Evolutionary conservation across 2,329 filamentous ascomycete genomes (phyloP).

Genomic region (Fusarium fujikuroi): DNA sequence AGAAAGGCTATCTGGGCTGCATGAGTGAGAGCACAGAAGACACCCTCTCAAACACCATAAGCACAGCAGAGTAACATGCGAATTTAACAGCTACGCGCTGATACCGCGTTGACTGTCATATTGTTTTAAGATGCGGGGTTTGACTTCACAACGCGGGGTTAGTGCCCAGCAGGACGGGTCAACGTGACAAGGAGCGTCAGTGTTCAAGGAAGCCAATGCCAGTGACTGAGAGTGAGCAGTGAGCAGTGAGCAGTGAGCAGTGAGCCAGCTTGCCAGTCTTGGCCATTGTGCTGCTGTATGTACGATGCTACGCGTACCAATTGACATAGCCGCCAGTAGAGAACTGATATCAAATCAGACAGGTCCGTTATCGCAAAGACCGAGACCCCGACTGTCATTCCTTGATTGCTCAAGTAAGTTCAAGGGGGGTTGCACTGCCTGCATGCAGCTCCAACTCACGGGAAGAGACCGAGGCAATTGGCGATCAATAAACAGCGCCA

Average conservation of each 20-base stretch:
- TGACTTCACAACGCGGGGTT: conserved; percentile 44
- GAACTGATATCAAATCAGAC: conserved; percentile 36
- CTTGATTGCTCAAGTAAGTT: conserved; percentile 6
- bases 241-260: neutral
- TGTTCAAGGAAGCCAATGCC: neutral
- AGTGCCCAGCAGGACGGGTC: conserved; percentile 39
- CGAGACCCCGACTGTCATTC: conserved; percentile 31
- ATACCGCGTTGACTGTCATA: conserved; percentile 39
- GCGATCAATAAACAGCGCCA: conserved; percentile 24
- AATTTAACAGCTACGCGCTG: conserved; percentile 45
- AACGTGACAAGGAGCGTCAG: conserved; percentile 37
- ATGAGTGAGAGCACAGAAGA: conserved; percentile 33
- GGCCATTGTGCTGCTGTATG: neutral
- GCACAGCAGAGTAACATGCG: conserved; percentile 8
- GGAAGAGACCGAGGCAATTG: conserved; percentile 38
- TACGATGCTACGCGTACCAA: neutral
- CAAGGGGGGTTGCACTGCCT: conserved; percentile 24
- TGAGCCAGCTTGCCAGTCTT: neutral
- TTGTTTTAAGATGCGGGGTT: conserved; percentile 42
- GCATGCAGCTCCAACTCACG: conserved; percentile 17
- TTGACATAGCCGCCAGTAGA: conserved; percentile 1
- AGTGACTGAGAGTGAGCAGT: neutral
- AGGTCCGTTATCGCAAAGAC: conserved; percentile 26
- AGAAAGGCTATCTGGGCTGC: conserved; percentile 25
- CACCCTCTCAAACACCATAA: conserved; percentile 16